Evolutionary conservation across 2,329 filamentous ascomycete species (phyloP).

Genomic region (Colletotrichum sansevieriae): DNA sequence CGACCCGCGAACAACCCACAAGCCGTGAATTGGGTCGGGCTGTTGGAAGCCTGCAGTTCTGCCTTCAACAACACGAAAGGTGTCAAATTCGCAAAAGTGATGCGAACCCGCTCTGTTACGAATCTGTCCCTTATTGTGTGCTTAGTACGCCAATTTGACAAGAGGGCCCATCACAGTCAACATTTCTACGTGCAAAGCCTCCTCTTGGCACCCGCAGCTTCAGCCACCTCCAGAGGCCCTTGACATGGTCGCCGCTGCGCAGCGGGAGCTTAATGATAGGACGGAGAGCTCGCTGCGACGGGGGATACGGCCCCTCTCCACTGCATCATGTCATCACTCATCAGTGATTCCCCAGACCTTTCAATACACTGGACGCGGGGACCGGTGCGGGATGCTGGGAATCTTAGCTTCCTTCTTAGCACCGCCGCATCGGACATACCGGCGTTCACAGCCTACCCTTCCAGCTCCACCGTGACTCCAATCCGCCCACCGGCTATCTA

Average conservation of each 20-base stretch:
- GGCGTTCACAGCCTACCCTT: constrained; percentile 32
- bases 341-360: background rate
- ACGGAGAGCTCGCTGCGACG: constrained; percentile 1
- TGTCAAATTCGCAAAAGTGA: no score
- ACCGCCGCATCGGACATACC: constrained; percentile 27
- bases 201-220: constrained; percentile 4
- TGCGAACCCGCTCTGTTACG: no score
- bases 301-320: constrained; percentile 33
- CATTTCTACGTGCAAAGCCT: constrained; percentile 5
- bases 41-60: no score
- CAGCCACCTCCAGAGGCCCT: constrained; percentile 23
- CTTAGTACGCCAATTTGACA: no score
- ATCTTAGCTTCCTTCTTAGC: constrained; percentile 13
- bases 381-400: constrained; percentile 14
- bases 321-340: constrained; percentile 40
- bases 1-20: no score
- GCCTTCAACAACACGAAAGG: background rate
- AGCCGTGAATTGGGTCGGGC: no score
- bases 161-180: background rate
- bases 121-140: no score
- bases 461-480: constrained; percentile 19
- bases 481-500: background rate
- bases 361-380: constrained; percentile 1
- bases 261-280: constrained; percentile 28
- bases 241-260: constrained; percentile 23